A percentile compares a stretch with the other conserved stretches of the same genome.
These are phyloP conservation scores for Jacaranda copaia DNA, from an alignment of 257 asterid species.

Conservation along the genomic window DNA sequence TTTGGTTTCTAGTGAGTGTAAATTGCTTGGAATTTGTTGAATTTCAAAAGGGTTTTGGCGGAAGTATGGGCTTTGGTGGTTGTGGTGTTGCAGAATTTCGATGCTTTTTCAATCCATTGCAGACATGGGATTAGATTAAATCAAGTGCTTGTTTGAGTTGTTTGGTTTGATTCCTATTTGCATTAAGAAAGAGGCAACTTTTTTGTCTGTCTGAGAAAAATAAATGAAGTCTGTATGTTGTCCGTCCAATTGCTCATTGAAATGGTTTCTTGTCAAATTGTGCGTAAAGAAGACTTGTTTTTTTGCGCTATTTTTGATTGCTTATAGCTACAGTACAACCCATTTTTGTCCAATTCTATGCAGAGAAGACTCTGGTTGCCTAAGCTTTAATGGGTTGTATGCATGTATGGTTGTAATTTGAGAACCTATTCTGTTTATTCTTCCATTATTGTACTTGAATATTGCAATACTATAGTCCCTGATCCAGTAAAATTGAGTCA, in stretches of 20 bases:
- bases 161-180: not conserved
- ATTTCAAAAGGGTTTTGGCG: constrained; percentile 13
- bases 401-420: not conserved
- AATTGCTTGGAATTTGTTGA: not conserved
- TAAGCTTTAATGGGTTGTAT: not conserved
- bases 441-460: not conserved
- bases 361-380: not conserved
- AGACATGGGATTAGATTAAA: not conserved
- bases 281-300: constrained; percentile 11
- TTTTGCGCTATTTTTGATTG: not conserved
- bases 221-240: not conserved
- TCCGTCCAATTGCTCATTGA: not conserved
- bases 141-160: not conserved
- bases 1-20: not conserved
- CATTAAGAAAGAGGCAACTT: not conserved
- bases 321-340: not conserved
- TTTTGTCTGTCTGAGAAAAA: not conserved
- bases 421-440: not conserved
- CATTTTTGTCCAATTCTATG: no score
- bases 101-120: not conserved
- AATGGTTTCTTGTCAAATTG: not conserved
- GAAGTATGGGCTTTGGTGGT: not conserved
- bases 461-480: not conserved
- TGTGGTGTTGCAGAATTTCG: not conserved
- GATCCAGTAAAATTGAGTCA: not conserved